These are phyloP conservation scores for Leucaena leucocephala DNA, from an alignment of 306 rosid species.

Conservation along the genomic window DNA sequence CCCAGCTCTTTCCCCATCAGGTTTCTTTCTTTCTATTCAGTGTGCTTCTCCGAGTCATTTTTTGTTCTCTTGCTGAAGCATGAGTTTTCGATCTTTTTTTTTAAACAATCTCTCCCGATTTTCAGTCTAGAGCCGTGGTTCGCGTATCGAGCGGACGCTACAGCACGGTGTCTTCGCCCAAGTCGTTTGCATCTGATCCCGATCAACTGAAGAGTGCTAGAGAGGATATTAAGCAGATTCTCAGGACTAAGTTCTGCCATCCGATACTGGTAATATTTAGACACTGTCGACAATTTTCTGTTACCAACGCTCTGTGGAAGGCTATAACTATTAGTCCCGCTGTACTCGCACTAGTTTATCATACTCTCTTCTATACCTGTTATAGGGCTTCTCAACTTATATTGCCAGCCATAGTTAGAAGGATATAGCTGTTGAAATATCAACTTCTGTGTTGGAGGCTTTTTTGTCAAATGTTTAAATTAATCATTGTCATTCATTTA, in stretches of 20 bases:
- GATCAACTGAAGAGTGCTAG: conserved; percentile 79
- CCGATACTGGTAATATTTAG: conserved; percentile 68
- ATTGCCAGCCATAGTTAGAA: not conserved
- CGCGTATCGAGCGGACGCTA: conserved; percentile 55
- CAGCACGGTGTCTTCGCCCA: conserved; percentile 53
- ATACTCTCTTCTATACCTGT: not conserved
- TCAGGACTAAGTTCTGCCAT: conserved; percentile 75
- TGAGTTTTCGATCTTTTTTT: not conserved
- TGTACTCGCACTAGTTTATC: not conserved
- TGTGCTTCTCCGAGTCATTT: not conserved
- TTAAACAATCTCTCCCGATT: not conserved
- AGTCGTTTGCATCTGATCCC: conserved; percentile 72
- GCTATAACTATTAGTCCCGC: not conserved
- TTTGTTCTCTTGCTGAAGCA: not conserved
- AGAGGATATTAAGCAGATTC: conserved; percentile 83
- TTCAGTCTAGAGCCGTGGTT: conserved; percentile 54
- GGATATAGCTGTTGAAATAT: not conserved
- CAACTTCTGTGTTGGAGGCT: not conserved
- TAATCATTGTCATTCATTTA: not conserved
- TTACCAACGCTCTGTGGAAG: not conserved
- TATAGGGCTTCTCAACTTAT: not conserved
- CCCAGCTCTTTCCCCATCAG: conserved; percentile 73
- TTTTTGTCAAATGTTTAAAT: too few relatives aligned
- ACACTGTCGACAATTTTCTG: not conserved
- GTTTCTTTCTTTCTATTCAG: conserved; percentile 33